Base-by-base conservation (phyloP, 2,329 filamentous ascomycete species). In the Nemania sp. region DNA sequence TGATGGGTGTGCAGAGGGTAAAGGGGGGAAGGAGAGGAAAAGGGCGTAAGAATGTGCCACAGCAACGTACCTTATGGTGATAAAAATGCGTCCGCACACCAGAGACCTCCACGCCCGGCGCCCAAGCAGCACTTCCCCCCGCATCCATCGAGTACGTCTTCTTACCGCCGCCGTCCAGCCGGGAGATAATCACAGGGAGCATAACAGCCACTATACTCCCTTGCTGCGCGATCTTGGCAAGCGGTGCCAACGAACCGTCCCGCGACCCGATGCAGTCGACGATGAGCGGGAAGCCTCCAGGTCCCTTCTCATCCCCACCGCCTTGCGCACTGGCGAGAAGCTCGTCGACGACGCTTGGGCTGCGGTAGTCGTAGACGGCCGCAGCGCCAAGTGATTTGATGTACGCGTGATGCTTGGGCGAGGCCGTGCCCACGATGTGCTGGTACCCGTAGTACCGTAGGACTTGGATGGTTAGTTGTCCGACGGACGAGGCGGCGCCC, bases 141-240 rank as follows among this genome's bases (percentile, higher is more conserved):
- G 76, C 76, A 44, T 83, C 79, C 78, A 83, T 81, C 30, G 73
- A 73, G 50, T 83, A 86, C 56, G 77, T n/a, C n/a, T n/a, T n/a
- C n/a, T n/a, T n/a, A n/a, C n/a, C n/a, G n/a, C n/a, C n/a, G n/a
- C n/a, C n/a, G n/a, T n/a, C n/a, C n/a, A n/a, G n/a, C n/a, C n/a
- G n/a, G n/a, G n/a, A n/a, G n/a, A 83, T 59, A 52, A 86, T 81
- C 14, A 86, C 77, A 0, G 84, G 84, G 5, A 88, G 67, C 69
- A 87, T 75, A 14, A 86, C 68, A 0, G 82, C 84, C 0, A 86
- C 80, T 20, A 69, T 80, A 3, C 74, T 69, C 0, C 80, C 80
- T 1, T 48, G 65, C 53, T 74, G 68, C 0, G 79, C 81, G 20
- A 87, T 70, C 58, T 74, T 74, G 5, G 75, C 72, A 28, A 86